Base-by-base conservation (phyloP, 2,329 filamentous ascomycete species). In the Pestalotiopsis sp. region DNA sequence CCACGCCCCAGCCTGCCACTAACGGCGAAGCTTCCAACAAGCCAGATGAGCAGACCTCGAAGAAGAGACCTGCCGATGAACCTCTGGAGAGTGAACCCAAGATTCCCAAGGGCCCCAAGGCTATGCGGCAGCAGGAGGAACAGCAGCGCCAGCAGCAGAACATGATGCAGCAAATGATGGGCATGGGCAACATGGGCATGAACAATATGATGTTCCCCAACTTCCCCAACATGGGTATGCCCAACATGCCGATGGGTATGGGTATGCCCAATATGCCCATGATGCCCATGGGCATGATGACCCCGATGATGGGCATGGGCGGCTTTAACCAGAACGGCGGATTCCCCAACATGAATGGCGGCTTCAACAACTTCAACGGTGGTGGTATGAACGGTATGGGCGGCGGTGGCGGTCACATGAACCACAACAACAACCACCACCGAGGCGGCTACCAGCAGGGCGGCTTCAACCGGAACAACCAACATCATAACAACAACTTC, bases 61-160 rank as follows among this genome's bases (percentile, higher is more conserved):
- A 93, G 82, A 99, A 98, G 83, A 90, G 96, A 25, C 88, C 92
- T 12, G 94, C 94, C 14, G 93, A 95, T 45, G 91, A 94, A 65
- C 85, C 85, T 39, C 81, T 87, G 6, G 88, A 90, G 73, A 90
- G 91, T 72, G 59, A 62, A 17, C 87, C 88, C 55, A 88, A 87
- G 76, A 88, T 91, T 55, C 88, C 89, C 60, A 91, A 91, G 74
- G 89, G 85, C 0, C 90, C 89, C 2, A 90, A 89, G 77, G 89
- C 87, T 49, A 92, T 90, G 89, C 88, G 87, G 73, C 86, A 82
- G 72, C 80, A 82, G 55, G 79, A 81, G 73, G 81, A 74, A 75
- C 81, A 80, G 76, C 86, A 86, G 64, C 84, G 86, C 67, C 81
- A 79, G 76, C 83, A 84, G 74, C 78, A 80, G 64, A 77, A 78